These are phyloP conservation scores for Ambrosiella xylebori DNA, from an alignment of 2,329 filamentous ascomycete species.

Conservation along the genomic window DNA sequence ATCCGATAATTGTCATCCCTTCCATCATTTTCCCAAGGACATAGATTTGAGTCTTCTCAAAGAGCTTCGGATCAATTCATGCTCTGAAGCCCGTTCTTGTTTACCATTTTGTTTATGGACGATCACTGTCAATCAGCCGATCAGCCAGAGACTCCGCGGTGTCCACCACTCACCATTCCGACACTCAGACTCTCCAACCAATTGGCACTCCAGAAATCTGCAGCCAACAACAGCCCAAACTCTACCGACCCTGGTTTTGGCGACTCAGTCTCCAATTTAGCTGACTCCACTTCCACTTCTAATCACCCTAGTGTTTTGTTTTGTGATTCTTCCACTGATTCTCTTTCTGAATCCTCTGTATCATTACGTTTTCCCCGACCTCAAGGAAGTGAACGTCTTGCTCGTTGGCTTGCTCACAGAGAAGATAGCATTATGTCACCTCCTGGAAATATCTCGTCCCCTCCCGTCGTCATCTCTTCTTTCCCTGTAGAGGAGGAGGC, in stretches of 20 bases:
- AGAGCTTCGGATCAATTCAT: not conserved
- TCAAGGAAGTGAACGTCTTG: slow-evolving; percentile 36
- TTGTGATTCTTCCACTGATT: not conserved
- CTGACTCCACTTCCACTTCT: too few species aligned
- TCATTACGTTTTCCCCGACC: slow-evolving; percentile 39
- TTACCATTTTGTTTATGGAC: slow-evolving; percentile 9
- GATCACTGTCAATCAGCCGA: not conserved
- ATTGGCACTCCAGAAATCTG: too few species aligned
- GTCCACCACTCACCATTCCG: not conserved
- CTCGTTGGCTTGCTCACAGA: slow-evolving; percentile 42
- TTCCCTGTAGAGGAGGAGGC: slow-evolving; percentile 20
- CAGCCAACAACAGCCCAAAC: too few species aligned
- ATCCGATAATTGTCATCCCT: not conserved
- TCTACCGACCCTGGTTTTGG: too few species aligned
- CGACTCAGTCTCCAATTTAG: too few species aligned
- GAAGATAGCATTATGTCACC: slow-evolving; percentile 35
- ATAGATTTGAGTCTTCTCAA: not conserved
- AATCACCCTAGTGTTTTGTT: not conserved
- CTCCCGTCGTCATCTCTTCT: slow-evolving; percentile 15
- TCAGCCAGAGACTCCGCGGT: not conserved
- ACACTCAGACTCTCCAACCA: not conserved
- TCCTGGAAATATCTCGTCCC: not conserved
- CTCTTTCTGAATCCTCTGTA: slow-evolving; percentile 22
- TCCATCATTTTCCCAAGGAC: not conserved
- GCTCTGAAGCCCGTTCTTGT: slow-evolving; percentile 6